Base-by-base conservation (phyloP, 495 filamentous ascomycete species). In the Xylaria nigripes region DNA sequence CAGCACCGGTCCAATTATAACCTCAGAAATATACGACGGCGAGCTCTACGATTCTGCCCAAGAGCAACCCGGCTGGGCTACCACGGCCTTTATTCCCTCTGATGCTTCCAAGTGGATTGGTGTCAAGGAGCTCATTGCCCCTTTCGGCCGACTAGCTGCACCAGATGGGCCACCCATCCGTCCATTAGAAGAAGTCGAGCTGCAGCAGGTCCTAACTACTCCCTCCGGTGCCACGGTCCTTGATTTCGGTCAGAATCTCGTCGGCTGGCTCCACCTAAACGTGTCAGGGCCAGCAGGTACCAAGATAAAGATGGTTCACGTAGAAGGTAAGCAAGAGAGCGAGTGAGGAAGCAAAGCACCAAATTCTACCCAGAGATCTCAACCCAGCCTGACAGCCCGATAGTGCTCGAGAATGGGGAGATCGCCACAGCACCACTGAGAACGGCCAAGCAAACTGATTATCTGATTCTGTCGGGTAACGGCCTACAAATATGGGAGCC, bases 241-340 rank as follows among this genome's bases (percentile, higher is more conserved):
- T 6, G 79, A 82, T 54, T 81, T 80, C 55, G 77, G 77, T 12
- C 79, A 81, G 54, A 82, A 81, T 50, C 63, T 81, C 10, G 78
- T 80, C 4, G 79, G 77, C 3, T 69, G 69, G 44, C 57, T 81
- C n/a, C 60, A 60, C 5, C 58, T 77, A 19, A 61, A 57, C 0
- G 64, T 73, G 4, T 43, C 56, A 2, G 71, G 69, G 6, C 65
- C 71, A 0, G 51, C 54, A 16, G 71, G 70, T 9, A 62, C 58
- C 1, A 66, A 38, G 22, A 71, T 75, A 24, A 68, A 59, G 19
- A 65, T 81, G 24, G 66, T 55, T 0, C 77, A 81, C 59, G 68
- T 73, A 0, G 79, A 81, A 45, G 60, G 60, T 60, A 50, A 59
- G 46, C 7, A 51, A 41, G 13, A 4, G 5, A 25, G 7, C n/a